Conservation (phyloP, 106 monocot genomes). For the Apostasia ramifera region DNA sequence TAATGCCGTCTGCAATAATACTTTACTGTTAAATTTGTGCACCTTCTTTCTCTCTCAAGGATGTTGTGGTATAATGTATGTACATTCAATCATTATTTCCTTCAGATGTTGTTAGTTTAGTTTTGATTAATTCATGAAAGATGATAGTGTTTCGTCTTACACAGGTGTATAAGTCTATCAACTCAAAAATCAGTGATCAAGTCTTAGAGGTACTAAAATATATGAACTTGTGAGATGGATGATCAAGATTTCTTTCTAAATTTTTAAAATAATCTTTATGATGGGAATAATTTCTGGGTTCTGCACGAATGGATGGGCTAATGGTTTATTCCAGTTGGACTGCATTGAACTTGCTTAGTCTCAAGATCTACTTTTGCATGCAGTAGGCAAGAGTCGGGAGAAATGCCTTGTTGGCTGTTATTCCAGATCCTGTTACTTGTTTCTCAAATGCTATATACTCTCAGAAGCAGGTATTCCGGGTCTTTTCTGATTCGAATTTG, state of each 20-base stretch:
- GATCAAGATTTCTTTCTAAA: too few species aligned
- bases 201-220: constrained; percentile 55
- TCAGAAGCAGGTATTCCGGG: constrained; percentile 73
- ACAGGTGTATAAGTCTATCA: constrained; percentile 88
- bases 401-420: constrained; percentile 62
- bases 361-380: constrained; percentile 12
- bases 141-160: constrained; percentile 4
- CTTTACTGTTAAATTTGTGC: too few species aligned
- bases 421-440: constrained; percentile 98
- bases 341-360: background rate
- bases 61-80: background rate
- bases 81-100: background rate
- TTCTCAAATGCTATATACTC: constrained; percentile 81
- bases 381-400: constrained; percentile 81
- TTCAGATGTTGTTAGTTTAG: background rate
- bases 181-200: constrained; percentile 71
- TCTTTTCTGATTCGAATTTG: constrained; percentile 61
- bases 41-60: too few species aligned
- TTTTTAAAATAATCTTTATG: too few species aligned
- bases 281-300: too few species aligned
- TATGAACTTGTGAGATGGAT: too few species aligned
- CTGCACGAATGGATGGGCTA: too few species aligned
- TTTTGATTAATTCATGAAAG: background rate
- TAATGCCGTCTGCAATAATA: too few species aligned
- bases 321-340: too few species aligned